These are phyloP conservation scores for Raphanus sativus DNA, from an alignment of 345 rosid genomes.

Conservation along the genomic window DNA sequence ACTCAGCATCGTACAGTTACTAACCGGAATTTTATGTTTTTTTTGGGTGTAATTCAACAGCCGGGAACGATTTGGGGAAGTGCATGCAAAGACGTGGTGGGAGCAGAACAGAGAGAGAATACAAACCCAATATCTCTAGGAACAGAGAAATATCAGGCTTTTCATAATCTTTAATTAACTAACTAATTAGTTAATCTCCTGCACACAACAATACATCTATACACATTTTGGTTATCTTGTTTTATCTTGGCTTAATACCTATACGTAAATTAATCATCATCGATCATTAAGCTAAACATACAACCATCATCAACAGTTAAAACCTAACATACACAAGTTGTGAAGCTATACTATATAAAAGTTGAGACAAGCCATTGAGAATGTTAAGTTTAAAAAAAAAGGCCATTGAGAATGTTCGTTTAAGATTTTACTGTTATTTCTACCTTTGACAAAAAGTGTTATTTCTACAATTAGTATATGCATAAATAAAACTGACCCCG, in stretches of 20 bases:
- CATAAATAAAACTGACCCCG: too few species aligned
- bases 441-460: too few species aligned
- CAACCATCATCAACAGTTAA: neutral
- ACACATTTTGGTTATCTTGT: slow-evolving; percentile 20
- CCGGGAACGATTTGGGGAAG: slow-evolving; percentile 90
- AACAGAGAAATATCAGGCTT: slow-evolving; percentile 7
- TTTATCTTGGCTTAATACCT: slow-evolving; percentile 19
- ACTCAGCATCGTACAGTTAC: neutral
- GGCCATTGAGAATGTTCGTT: too few species aligned
- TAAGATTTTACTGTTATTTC: too few species aligned
- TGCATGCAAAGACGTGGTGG: slow-evolving; percentile 97
- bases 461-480: too few species aligned
- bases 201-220: slow-evolving; percentile 23
- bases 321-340: too few species aligned
- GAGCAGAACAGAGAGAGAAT: slow-evolving; percentile 97
- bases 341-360: too few species aligned
- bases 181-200: neutral
- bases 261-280: slow-evolving; percentile 19
- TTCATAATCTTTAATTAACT: slow-evolving; percentile 22
- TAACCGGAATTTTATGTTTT: neutral
- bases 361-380: too few species aligned
- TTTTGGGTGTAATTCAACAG: slow-evolving; percentile 41
- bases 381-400: too few species aligned
- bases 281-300: neutral
- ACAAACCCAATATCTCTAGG: slow-evolving; percentile 85